Conservation (phyloP, 148 eudicot species). For the Camellia granthamiana region DNA sequence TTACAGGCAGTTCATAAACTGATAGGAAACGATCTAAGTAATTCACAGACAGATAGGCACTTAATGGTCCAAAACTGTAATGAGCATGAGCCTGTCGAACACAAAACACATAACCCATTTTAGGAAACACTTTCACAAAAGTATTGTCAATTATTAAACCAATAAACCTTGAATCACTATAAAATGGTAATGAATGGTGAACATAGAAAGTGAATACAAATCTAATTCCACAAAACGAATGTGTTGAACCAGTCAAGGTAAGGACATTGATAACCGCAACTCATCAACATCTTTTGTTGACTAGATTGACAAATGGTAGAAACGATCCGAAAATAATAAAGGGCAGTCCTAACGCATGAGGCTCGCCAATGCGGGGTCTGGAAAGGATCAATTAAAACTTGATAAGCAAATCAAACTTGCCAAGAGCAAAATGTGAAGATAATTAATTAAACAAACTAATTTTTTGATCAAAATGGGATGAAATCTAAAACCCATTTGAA, state of each 20-base stretch:
- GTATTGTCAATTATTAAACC: not conserved
- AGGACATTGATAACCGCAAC: too few species aligned
- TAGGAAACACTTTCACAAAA: not conserved
- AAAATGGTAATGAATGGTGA: not conserved
- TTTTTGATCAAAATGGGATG: not conserved
- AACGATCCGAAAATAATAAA: too few species aligned
- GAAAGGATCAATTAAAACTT: too few species aligned
- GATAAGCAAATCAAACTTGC: too few species aligned
- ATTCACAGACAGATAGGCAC: slow-evolving; percentile 60
- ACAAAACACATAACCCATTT: slow-evolving; percentile 11
- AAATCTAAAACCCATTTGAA: slow-evolving; percentile 1
- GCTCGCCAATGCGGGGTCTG: too few species aligned
- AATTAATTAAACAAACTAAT: slow-evolving; percentile 1
- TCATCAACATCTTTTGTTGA: too few species aligned
- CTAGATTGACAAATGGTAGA: too few species aligned
- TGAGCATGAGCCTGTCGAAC: slow-evolving; percentile 68
- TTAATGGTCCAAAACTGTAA: slow-evolving; percentile 56
- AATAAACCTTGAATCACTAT: not conserved
- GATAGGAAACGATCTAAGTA: slow-evolving; percentile 83
- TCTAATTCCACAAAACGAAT: not conserved
- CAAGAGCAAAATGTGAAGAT: not conserved
- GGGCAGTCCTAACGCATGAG: too few species aligned
- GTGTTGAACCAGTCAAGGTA: too few species aligned
- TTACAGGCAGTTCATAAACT: slow-evolving; percentile 57
- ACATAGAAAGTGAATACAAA: not conserved